Conservation (phyloP, 805 yeast species). For the Cyberlindnera mycetangii region DNA sequence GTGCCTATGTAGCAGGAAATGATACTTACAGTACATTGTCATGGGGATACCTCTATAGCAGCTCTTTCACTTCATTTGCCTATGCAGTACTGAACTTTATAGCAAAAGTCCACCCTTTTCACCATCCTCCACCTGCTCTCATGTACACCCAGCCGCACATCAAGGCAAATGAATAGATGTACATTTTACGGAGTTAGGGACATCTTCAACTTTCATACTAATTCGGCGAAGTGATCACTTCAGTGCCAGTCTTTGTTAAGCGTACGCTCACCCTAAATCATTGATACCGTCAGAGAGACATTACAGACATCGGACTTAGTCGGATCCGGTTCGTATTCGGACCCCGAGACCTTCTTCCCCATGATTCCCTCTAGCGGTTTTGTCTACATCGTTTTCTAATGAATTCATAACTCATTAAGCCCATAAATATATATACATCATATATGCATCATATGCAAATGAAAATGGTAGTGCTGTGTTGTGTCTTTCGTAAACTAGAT, state of each 20-base stretch:
- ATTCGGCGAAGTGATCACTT: no score
- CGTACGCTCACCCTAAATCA: no score
- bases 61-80: no score
- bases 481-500: background rate
- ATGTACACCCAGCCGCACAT: background rate
- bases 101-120: no score
- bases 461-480: background rate
- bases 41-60: no score
- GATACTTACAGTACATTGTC: no score
- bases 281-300: no score
- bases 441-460: background rate
- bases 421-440: background rate
- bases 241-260: no score
- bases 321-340: background rate
- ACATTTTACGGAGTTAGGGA: background rate
- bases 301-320: background rate
- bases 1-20: no score
- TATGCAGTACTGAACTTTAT: no score
- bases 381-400: background rate
- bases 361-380: background rate
- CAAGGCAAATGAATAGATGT: background rate
- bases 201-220: no score
- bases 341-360: background rate
- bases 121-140: no score
- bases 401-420: background rate